A percentile compares a stretch with the other conserved stretches of the same genome.
Conservation (phyloP, 1,284 basidiomycete species). For the Cutaneotrichosporon sp. region DNA sequence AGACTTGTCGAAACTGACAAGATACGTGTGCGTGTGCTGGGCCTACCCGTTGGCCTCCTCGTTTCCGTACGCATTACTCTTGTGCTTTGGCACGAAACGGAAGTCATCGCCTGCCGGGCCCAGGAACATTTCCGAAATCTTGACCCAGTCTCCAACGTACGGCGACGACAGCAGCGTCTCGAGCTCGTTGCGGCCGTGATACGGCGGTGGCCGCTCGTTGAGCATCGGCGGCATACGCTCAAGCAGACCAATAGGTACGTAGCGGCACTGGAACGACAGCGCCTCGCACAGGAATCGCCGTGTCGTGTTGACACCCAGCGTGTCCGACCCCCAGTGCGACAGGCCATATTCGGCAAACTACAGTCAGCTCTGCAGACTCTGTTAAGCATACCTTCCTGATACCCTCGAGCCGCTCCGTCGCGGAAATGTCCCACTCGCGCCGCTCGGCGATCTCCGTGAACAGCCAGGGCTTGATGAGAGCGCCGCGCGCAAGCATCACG, state of each 20-base stretch:
- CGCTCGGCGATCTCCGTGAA: constrained; percentile 93
- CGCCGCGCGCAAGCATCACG: constrained; percentile 90
- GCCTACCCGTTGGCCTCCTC: constrained; percentile 53
- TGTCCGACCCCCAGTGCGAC: constrained; percentile 75
- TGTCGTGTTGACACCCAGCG: constrained; percentile 81
- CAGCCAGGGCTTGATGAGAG: constrained; percentile 91
- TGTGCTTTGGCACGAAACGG: constrained; percentile 68
- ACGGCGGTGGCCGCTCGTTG: constrained; percentile 85
- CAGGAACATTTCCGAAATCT: constrained; percentile 89
- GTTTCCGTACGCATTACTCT: constrained; percentile 59
- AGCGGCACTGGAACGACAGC: constrained; percentile 90
- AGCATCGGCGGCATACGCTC: constrained; percentile 74
- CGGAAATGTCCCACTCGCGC: constrained; percentile 90
- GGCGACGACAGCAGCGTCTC: constrained; percentile 79
- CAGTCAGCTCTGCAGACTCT: not conserved
- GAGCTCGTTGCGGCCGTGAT: constrained; percentile 77
- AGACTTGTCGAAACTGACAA: too few relatives aligned
- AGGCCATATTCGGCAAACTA: constrained; percentile 78
- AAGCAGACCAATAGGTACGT: constrained; percentile 88
- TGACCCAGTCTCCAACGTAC: constrained; percentile 87
- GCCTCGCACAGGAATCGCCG: constrained; percentile 92
- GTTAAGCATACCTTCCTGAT: constrained; percentile 61
- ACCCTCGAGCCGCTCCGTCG: constrained; percentile 81
- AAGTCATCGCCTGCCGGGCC: constrained; percentile 64
- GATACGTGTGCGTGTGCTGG: not conserved